Base-by-base conservation (phyloP, 352 stramenopile species). In the Globisporangium megalacanthum region DNA sequence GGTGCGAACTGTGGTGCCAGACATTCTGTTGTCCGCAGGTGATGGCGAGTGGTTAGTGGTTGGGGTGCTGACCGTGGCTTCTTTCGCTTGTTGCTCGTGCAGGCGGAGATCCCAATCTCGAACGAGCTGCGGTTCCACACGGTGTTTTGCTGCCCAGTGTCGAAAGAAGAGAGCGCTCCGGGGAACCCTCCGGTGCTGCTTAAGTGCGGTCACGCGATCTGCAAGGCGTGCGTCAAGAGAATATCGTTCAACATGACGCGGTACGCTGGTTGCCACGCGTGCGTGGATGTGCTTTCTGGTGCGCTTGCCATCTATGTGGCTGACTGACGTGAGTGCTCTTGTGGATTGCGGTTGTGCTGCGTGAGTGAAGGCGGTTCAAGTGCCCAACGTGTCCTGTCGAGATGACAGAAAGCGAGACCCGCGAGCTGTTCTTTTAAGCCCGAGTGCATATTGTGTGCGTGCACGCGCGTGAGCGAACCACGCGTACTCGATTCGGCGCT, bases 131-230 rank as follows among this genome's bases (percentile, higher is more conserved):
- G 83, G 22, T 96, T 94, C 62, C 86, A 96, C 63, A 92, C 74
- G 6, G 82, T 96, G 25, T 95, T 96, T 37, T 88, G 82, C 33
- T 96, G 86, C 39, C 86, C 86, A 20, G 83, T 96, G 13, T 92
- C 83, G 0, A 90, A 93, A 61, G 86, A 96, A 69, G 82, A 92
- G 57, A 91, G 80, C 62, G 86, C 83, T n/a, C 73, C 80, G 25
- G 73, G 76, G 0, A 95, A 96, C 47, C 85, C 86, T 20, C 86
- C 86, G 48, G 80, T 92, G 68, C 66, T 96, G 52, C 70, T 96
- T 17, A 93, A 92, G 60, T 96, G 86, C 47, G 86, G 86, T 1
- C 86, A 96, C 57, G 85, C 87, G 1, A 91, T 96, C 41, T 92
- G 84, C 62, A 78, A 74, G 46, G 78, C 77, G 4, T 95, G 85